phyloP scores from a whole-genome alignment of 139 green algal species.

The Astrephomene gubernaculifera region DNA sequence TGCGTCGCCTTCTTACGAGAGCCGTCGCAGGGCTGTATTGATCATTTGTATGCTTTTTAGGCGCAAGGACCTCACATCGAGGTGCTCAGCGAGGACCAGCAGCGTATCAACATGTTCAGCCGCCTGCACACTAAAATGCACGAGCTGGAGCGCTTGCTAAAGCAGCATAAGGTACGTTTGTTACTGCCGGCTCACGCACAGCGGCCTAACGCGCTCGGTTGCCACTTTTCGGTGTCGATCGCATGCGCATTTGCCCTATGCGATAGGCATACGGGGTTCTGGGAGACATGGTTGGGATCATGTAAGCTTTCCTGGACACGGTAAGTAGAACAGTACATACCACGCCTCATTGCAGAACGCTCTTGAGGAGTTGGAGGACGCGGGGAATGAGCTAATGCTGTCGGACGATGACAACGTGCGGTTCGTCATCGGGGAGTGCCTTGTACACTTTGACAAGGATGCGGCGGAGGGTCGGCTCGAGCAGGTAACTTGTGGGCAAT shows the following conservation, averaged over 20 bases:
- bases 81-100: constrained; percentile 53
- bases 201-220: not conserved
- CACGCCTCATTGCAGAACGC: not conserved
- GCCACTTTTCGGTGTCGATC: no score
- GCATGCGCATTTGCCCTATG: no score
- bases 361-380: constrained; percentile 61
- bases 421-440: constrained; percentile 63
- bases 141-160: constrained; percentile 45
- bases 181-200: not conserved
- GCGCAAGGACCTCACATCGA: constrained; percentile 23
- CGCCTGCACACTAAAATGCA: constrained; percentile 47
- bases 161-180: constrained; percentile 51
- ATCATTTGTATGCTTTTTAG: not conserved
- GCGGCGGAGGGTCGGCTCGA: constrained; percentile 51
- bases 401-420: constrained; percentile 56
- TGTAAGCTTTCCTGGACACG: not conserved
- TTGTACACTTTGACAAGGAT: constrained; percentile 64
- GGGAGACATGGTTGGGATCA: no score
- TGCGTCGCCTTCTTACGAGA: not conserved
- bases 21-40: not conserved
- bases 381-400: constrained; percentile 64
- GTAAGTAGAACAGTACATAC: not conserved
- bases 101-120: constrained; percentile 62
- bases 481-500: not conserved
- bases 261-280: no score